phyloP scores from a whole-genome alignment of 768 basidiomycete genomes.

The Nevesoporus exiguus region DNA sequence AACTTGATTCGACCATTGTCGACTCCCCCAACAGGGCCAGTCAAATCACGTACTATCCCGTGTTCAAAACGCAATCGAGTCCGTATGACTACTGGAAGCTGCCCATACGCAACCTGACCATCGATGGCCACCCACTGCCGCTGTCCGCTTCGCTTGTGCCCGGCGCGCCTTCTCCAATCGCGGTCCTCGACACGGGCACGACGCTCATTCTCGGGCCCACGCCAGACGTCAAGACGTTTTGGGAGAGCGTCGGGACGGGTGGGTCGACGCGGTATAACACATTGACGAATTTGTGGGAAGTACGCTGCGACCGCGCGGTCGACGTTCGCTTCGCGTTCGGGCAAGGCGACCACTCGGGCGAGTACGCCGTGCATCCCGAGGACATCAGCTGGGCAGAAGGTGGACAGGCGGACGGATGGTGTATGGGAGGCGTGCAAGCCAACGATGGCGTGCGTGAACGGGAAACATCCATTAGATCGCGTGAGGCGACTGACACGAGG shows the following conservation, averaged over 20 bases:
- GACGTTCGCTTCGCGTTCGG: slow-evolving; percentile 46
- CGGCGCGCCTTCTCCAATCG: slow-evolving; percentile 43
- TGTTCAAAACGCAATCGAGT: slow-evolving; percentile 34
- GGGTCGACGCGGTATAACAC: slow-evolving; percentile 36
- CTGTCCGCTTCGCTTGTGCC: slow-evolving; percentile 45
- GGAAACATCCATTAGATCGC: not conserved
- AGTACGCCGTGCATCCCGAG: slow-evolving; percentile 47
- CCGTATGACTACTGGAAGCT: slow-evolving; percentile 60
- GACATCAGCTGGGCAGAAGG: slow-evolving; percentile 52
- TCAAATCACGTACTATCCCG: slow-evolving; percentile 37
- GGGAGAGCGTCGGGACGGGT: slow-evolving; percentile 42
- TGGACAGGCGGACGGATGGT: slow-evolving; percentile 42
- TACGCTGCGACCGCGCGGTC: slow-evolving; percentile 49
- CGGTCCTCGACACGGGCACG: slow-evolving; percentile 62
- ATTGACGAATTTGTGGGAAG: slow-evolving; percentile 42
- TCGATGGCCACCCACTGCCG: slow-evolving; percentile 40
- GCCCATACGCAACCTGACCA: slow-evolving; percentile 41
- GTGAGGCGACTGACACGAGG: slow-evolving; percentile 4
- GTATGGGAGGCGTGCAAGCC: slow-evolving; percentile 53
- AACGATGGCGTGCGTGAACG: slow-evolving; percentile 42
- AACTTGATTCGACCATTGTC: slow-evolving; percentile 37
- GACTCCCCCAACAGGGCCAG: slow-evolving; percentile 26
- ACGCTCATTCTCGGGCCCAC: slow-evolving; percentile 54
- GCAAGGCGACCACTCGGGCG: slow-evolving; percentile 28
- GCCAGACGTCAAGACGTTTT: slow-evolving; percentile 51